Evolutionary conservation across 1,284 basidiomycete genomes (phyloP).

Genomic region (Wallemia ichthyophaga): DNA sequence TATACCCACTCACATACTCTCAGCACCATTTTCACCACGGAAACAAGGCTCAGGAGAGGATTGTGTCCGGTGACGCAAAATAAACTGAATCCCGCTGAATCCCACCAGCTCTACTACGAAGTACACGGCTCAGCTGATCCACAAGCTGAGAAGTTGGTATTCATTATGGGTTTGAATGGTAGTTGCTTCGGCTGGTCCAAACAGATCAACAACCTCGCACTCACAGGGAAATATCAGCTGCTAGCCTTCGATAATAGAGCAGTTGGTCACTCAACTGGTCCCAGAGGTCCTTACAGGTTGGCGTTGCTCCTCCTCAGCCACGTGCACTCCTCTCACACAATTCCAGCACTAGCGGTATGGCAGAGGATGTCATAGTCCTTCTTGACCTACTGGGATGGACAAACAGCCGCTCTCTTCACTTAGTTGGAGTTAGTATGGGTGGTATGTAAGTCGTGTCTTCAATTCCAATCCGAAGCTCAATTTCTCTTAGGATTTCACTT

Average conservation of each 20-base stretch:
- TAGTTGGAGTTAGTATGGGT: slow-evolving; percentile 51
- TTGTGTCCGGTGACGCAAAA: slow-evolving; percentile 35
- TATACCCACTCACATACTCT: too few species aligned
- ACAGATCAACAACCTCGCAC: slow-evolving; percentile 14
- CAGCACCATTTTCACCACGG: slow-evolving; percentile 23
- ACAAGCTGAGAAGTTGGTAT: slow-evolving; percentile 4
- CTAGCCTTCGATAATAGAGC: slow-evolving; percentile 69
- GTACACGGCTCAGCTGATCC: not conserved
- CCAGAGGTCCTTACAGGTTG: slow-evolving; percentile 14
- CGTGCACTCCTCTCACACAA: not conserved
- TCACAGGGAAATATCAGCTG: slow-evolving; percentile 20
- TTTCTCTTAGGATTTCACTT: slow-evolving; percentile 9
- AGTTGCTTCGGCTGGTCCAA: slow-evolving; percentile 14
- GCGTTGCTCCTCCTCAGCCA: not conserved
- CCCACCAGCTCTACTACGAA: not conserved
- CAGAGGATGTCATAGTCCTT: slow-evolving; percentile 26
- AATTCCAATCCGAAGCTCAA: slow-evolving; percentile 7
- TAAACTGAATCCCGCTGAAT: slow-evolving; percentile 8
- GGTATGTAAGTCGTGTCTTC: slow-evolving; percentile 37
- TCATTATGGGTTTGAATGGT: slow-evolving; percentile 16
- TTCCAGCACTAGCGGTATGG: slow-evolving; percentile 7
- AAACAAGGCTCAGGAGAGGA: slow-evolving; percentile 32
- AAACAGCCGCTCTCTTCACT: slow-evolving; percentile 26
- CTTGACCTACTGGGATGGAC: slow-evolving; percentile 47
- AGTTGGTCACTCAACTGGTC: slow-evolving; percentile 42